Evolutionary conservation across 257 asterid species (phyloP).

Genomic region (Fraxinus anomala): DNA sequence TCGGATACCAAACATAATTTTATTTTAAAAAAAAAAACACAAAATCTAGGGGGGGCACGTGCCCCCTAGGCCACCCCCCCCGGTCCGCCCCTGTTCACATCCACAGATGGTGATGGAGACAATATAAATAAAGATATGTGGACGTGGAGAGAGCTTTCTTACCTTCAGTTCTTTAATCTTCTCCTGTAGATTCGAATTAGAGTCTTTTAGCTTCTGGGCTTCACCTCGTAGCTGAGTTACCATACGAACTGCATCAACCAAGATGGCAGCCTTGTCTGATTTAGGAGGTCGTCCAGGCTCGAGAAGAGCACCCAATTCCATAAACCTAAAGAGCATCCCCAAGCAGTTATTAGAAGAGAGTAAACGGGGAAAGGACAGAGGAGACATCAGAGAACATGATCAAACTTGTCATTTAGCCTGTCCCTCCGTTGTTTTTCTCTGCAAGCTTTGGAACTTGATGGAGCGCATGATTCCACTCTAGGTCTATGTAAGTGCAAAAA

Average conservation of each 20-base stretch:
- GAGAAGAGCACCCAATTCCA: constrained; percentile 79
- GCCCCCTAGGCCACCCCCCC: too few species aligned
- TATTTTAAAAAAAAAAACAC: too few species aligned
- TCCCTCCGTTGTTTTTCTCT: constrained; percentile 90
- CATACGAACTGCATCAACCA: constrained; percentile 85
- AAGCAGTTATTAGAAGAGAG: constrained; percentile 27
- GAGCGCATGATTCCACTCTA: constrained; percentile 62
- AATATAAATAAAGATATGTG: background rate
- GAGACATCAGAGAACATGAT: constrained; percentile 25
- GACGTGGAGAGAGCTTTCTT: constrained; percentile 17
- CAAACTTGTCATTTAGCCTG: constrained; percentile 82
- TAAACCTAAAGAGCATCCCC: constrained; percentile 50
- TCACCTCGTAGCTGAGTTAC: constrained; percentile 81
- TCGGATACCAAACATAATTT: too few species aligned
- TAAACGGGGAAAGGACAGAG: constrained; percentile 14
- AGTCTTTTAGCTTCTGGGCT: constrained; percentile 82
- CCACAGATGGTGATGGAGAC: background rate
- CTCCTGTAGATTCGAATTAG: constrained; percentile 69
- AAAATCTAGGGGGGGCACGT: too few species aligned
- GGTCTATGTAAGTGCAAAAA: constrained; percentile 40
- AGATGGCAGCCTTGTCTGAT: constrained; percentile 83
- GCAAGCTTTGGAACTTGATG: constrained; percentile 89
- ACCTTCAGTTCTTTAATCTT: constrained; percentile 92
- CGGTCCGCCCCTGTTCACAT: too few species aligned
- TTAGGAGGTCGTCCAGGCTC: constrained; percentile 94